Conservation (phyloP, 768 basidiomycete genomes). For the Amanita fuliginea region DNA sequence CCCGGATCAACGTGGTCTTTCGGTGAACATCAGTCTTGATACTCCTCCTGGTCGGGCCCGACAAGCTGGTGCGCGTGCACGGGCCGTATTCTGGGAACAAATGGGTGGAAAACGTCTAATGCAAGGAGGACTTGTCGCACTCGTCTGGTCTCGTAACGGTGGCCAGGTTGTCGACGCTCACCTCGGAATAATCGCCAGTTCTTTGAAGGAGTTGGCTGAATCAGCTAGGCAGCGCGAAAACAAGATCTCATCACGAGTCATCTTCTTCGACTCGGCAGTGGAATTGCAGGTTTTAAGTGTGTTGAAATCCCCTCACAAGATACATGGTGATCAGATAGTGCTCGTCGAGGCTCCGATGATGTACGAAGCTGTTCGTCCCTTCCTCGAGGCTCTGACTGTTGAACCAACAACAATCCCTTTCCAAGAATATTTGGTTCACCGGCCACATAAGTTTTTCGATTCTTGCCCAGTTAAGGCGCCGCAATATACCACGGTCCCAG, state of each 20-base stretch:
- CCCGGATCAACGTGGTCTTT: conserved; percentile 30
- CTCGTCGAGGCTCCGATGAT: conserved; percentile 55
- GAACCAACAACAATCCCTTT: conserved; percentile 54
- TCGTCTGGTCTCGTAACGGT: conserved; percentile 24
- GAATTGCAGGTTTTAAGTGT: conserved; percentile 20
- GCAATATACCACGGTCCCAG: conserved; percentile 38
- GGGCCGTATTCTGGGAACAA: conserved; percentile 39
- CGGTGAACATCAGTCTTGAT: conserved; percentile 26
- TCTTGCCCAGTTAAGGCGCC: conserved; percentile 35
- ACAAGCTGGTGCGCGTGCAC: conserved; percentile 16
- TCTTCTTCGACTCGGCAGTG: conserved; percentile 38
- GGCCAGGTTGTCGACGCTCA: conserved; percentile 20
- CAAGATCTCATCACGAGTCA: conserved; percentile 26
- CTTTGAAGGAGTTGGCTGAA: conserved; percentile 24
- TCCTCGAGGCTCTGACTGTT: conserved; percentile 46
- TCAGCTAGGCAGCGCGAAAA: conserved; percentile 19
- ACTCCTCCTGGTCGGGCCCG: conserved; percentile 38
- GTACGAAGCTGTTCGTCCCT: conserved; percentile 59
- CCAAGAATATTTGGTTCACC: conserved; percentile 39
- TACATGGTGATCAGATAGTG: conserved; percentile 17
- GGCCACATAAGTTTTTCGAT: conserved; percentile 21
- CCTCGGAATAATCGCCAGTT: conserved; percentile 32
- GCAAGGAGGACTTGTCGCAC: conserved; percentile 41
- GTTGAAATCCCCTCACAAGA: background rate
- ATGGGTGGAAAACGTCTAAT: conserved; percentile 36